A percentile compares a stretch with the other conserved stretches of the same genome.
Conservation (phyloP, 1,139 yeast species). For the Geotrichum bryndzae region DNA sequence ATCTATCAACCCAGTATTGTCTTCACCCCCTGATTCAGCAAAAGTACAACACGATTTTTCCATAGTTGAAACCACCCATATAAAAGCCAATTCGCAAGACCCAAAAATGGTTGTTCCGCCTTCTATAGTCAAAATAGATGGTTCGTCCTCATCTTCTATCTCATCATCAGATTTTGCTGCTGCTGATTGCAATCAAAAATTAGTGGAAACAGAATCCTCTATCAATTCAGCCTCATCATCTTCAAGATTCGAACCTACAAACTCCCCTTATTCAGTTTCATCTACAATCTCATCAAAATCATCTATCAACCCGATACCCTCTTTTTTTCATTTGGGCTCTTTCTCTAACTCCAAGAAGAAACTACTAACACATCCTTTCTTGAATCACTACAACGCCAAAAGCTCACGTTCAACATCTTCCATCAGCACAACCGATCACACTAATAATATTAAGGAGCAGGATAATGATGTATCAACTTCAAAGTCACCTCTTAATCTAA, state of each 20-base stretch:
- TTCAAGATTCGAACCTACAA: not conserved
- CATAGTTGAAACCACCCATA: not conserved
- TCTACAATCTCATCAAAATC: not conserved
- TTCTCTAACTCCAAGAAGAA: not conserved
- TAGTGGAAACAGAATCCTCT: not conserved
- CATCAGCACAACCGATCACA: not conserved
- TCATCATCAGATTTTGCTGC: not conserved
- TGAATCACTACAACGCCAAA: not conserved
- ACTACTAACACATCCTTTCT: not conserved
- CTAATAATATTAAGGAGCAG: not conserved
- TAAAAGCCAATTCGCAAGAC: not conserved
- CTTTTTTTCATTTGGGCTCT: not conserved
- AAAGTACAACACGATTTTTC: not conserved
- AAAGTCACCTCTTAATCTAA: not conserved
- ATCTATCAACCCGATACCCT: not conserved
- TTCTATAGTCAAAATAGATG: too few relatives aligned
- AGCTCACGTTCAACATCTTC: not conserved
- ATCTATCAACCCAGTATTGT: not conserved
- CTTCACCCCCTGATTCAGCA: not conserved
- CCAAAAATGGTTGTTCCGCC: not conserved
- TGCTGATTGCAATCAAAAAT: not conserved
- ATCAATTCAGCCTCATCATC: not conserved
- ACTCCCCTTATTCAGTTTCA: not conserved
- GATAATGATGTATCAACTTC: not conserved
- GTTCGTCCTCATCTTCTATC: not conserved